Conservation (phyloP, 495 filamentous ascomycete species). For the Ramalina peruviana region DNA sequence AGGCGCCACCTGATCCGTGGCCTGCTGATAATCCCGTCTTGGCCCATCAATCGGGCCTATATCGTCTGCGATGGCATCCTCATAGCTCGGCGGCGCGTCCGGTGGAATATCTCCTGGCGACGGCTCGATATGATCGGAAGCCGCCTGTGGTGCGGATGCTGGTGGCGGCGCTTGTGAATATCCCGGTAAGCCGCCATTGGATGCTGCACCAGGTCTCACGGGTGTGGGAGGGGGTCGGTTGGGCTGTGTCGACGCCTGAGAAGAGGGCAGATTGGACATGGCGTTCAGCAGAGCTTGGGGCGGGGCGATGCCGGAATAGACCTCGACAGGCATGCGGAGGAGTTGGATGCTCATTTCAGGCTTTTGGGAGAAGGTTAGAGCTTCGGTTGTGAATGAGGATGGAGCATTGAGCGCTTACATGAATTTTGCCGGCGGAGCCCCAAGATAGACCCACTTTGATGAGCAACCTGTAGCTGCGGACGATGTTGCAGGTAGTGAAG, state of each 20-base stretch:
- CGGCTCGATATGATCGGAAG: conserved; percentile 9
- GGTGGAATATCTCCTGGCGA: conserved; percentile 31
- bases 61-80: conserved; percentile 78
- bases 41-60: conserved; percentile 52
- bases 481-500: conserved; percentile 82
- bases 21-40: conserved; percentile 47
- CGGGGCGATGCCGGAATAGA: conserved; percentile 86
- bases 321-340: conserved; percentile 59
- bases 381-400: background rate
- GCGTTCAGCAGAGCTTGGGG: conserved; percentile 60
- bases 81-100: conserved; percentile 66
- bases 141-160: background rate
- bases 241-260: conserved; percentile 15
- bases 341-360: conserved; percentile 61
- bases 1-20: background rate
- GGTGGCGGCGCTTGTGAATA: conserved; percentile 13
- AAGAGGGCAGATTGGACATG: conserved; percentile 31
- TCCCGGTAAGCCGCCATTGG: conserved; percentile 19
- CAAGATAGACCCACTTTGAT: conserved; percentile 61
- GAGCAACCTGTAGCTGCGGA: conserved; percentile 68
- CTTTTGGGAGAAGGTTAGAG: conserved; percentile 18
- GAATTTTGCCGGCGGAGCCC: conserved; percentile 32
- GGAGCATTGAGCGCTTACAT: conserved; percentile 27
- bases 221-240: conserved; percentile 9
- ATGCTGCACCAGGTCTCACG: conserved; percentile 23